Conservation (phyloP, 805 yeast genomes). For the Cyberlindnera maritima region DNA sequence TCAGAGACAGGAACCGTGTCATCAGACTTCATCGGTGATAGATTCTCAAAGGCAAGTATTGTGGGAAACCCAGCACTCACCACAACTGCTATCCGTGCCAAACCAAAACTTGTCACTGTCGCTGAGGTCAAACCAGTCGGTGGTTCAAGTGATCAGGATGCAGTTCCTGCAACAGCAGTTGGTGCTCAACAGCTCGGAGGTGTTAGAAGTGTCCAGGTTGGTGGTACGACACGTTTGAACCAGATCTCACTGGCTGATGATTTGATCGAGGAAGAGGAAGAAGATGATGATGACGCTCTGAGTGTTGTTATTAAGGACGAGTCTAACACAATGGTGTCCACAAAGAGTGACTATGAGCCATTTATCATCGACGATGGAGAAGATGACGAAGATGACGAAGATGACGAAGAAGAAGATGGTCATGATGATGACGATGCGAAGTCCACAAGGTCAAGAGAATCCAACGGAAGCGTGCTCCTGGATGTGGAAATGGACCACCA, state of each 20-base stretch:
- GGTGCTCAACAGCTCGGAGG: constrained; percentile 26
- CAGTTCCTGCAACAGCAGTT: constrained; percentile 24
- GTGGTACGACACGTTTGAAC: constrained; percentile 12
- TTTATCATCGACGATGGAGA: constrained; percentile 24
- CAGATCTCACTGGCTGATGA: constrained; percentile 8
- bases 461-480: constrained; percentile 25
- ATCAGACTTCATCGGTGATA: constrained; percentile 31
- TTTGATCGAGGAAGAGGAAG: constrained; percentile 21
- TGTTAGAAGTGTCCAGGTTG: constrained; percentile 24
- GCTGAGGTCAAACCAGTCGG: background rate
- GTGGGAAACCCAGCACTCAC: constrained; percentile 37
- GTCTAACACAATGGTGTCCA: constrained; percentile 3
- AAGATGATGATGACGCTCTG: constrained; percentile 9
- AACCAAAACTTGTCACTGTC: constrained; percentile 65
- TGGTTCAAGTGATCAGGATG: constrained; percentile 11
- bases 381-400: constrained; percentile 10
- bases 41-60: constrained; percentile 42
- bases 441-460: constrained; percentile 10
- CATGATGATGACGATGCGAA: constrained; percentile 12
- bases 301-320: constrained; percentile 11
- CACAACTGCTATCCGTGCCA: constrained; percentile 75
- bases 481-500: constrained; percentile 29
- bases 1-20: constrained; percentile 18
- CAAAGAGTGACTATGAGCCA: constrained; percentile 25
- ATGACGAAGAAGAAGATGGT: constrained; percentile 16